Base-by-base conservation (phyloP, 352 stramenopile genomes). In the Chrysophaeum taylorii region DNA sequence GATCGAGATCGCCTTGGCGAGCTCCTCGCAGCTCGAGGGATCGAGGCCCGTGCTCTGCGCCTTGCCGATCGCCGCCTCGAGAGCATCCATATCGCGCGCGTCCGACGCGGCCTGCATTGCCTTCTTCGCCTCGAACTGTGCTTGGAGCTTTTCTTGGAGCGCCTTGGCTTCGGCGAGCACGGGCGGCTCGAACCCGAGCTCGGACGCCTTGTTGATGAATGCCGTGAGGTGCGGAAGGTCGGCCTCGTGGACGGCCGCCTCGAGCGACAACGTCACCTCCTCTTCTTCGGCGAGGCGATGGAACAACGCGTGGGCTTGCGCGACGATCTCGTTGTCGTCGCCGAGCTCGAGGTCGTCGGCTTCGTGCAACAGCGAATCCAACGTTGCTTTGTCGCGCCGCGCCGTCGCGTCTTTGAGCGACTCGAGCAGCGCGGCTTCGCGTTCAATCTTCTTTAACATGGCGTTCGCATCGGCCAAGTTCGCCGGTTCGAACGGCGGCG, bases 1-100 rank as follows among this genome's bases (percentile, higher is more conserved):
- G 31, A 84, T 29, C 16, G 72, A 57, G 45, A 76, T 64, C 0
- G 81, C 76, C 27, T 83, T 75, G 1, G 84, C 70, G 37, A 78
- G 36, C 15, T 71, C 45, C 5, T 18, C 12, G 62, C 63, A 52
- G n/a, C 36, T 62, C 50, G 5, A 36, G 23, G 15, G 50, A 62
- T 31, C 14, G 15, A 2, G n/a, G 9, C 4, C 38, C 70, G 0
- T n/a, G n/a, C n/a, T n/a, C n/a, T 62, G 63, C 21, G 78, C 67
- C 23, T 68, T 48, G 12, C 2, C 70, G 25, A 75, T 23, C 21
- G 35, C 39, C 15, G 37, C 50, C 39, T 77, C 53, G 27, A 76
- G 37, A 15, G 37, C 5, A 29, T 1, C 23, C 21, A 75, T 27
- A 31, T 76, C 70, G 42, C 37, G 37, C 53, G 66, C 67, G 33